Base-by-base conservation (phyloP, 805 yeast species). In the Cyberlindnera meyerae region DNA sequence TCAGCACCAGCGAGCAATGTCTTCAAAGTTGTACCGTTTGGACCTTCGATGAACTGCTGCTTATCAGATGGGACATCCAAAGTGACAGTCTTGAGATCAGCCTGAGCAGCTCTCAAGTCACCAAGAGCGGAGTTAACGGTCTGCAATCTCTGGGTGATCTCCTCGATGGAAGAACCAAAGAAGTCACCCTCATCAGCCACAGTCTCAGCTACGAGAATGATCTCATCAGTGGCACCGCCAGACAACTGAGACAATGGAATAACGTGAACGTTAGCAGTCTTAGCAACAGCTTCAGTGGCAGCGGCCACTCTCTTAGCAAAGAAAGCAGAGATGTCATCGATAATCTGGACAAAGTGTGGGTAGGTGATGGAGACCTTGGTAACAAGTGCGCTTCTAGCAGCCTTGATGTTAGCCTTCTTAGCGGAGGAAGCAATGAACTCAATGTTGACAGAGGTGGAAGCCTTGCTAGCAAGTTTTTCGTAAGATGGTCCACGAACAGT, bases 141-240 rank as follows among this genome's bases (percentile, higher is more conserved):
- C 2, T 66, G 65, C 39, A 90, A 68, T 34, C 71, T 66, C n/a
- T 60, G 70, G 27, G 64, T 61, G 39, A 79, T 65, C 53, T 82
- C 89, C 25, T 71, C 73, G 20, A 66, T 61, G 25, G 82, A 70
- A 20, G 90, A 90, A 26, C 78, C 79, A 57, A 86, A 86, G 51
- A 84, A 95, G 33, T 77, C 82, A 42, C 67, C 63, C 11, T 49
- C 67, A 18, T 65, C 61, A 17, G 63, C 55, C 32, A 55, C 48
- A 17, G 22, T 20, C 22, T 20, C 22, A 9, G 73, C 71, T 35
- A 85, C 74, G 31, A 93, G 62, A 13, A 84, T 57, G 32, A 87
- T 63, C 20, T 57, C 66, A 8, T 49, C 52, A 24, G 65, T 58
- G 27, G 66, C 61, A 29, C 62, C 62, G n/a, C 65, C 66, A 17